Conservation (phyloP, 1,139 yeast genomes). For the Spathaspora jeffriesii region DNA sequence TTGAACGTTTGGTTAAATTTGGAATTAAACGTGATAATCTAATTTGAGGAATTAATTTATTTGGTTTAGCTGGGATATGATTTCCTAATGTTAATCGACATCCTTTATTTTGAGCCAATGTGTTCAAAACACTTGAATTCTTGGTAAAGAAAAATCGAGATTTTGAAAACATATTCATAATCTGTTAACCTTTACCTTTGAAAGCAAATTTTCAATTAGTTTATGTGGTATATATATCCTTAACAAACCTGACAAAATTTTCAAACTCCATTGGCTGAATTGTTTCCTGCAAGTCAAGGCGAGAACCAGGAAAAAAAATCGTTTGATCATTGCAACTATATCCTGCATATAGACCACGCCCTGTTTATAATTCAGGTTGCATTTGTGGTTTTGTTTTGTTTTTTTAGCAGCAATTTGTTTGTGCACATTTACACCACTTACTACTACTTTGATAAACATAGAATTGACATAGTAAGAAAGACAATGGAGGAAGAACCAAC, state of each 20-base stretch:
- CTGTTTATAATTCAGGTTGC: neutral
- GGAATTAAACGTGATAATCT: constrained; percentile 6
- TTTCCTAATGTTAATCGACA: constrained; percentile 11
- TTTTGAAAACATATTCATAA: constrained; percentile 38
- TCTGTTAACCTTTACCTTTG: neutral
- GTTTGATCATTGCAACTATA: neutral
- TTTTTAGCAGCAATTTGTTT: constrained; percentile 3
- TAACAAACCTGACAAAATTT: neutral
- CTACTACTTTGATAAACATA: neutral
- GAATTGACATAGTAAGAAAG: too few species aligned
- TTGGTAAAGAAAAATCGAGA: constrained; percentile 46
- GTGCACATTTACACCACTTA: neutral
- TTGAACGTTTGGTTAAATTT: neutral
- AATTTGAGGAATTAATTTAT: neutral
- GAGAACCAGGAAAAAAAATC: neutral
- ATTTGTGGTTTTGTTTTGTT: neutral
- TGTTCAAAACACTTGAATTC: constrained; percentile 37
- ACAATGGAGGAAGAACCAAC: neutral
- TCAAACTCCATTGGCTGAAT: neutral
- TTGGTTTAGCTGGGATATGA: constrained; percentile 1
- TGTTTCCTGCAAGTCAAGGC: neutral
- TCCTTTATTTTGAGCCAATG: constrained; percentile 24
- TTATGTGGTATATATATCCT: too few species aligned
- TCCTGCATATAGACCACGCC: constrained; percentile 1
- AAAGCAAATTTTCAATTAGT: too few species aligned